phyloP scores from a whole-genome alignment of 768 basidiomycete genomes.

The Naganishia kalamii region DNA sequence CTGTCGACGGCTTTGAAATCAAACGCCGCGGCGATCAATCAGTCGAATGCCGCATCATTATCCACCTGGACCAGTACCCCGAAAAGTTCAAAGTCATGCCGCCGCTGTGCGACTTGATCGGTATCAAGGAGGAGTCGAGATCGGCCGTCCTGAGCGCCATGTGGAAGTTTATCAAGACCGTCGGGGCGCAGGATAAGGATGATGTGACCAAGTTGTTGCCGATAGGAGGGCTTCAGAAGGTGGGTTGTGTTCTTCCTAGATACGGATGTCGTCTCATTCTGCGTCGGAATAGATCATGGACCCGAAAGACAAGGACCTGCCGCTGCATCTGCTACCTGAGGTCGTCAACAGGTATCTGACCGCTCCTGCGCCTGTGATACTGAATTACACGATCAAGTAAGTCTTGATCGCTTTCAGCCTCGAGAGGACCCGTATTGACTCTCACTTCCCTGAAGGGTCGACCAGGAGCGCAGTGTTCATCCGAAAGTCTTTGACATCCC shows the following conservation, averaged over 20 bases:
- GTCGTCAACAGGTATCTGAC: constrained; percentile 70
- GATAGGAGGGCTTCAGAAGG: constrained; percentile 42
- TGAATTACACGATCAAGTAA: constrained; percentile 57
- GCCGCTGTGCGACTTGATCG: constrained; percentile 61
- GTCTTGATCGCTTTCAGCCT: constrained; percentile 2
- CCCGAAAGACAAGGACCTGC: constrained; percentile 45
- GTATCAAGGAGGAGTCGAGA: constrained; percentile 76
- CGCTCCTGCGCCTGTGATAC: constrained; percentile 70
- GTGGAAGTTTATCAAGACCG: constrained; percentile 93
- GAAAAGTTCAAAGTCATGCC: constrained; percentile 74
- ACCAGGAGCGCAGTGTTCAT: constrained; percentile 56
- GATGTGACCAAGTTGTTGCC: constrained; percentile 39
- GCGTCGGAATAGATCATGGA: constrained; percentile 30
- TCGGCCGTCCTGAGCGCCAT: constrained; percentile 71
- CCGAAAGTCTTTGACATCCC: constrained; percentile 80
- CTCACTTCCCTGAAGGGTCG: constrained; percentile 29
- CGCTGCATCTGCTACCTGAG: constrained; percentile 76
- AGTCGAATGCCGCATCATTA: constrained; percentile 71
- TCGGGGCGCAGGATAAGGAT: constrained; percentile 57
- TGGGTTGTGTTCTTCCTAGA: constrained; percentile 9
- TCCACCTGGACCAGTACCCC: constrained; percentile 78
- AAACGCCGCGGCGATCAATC: constrained; percentile 70
- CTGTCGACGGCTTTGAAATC: constrained; percentile 78
- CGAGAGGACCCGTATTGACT: background rate
- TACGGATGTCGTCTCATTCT: background rate